Evolutionary conservation across 2,329 filamentous ascomycete species (phyloP).

Genomic region (Neurospora sp.): DNA sequence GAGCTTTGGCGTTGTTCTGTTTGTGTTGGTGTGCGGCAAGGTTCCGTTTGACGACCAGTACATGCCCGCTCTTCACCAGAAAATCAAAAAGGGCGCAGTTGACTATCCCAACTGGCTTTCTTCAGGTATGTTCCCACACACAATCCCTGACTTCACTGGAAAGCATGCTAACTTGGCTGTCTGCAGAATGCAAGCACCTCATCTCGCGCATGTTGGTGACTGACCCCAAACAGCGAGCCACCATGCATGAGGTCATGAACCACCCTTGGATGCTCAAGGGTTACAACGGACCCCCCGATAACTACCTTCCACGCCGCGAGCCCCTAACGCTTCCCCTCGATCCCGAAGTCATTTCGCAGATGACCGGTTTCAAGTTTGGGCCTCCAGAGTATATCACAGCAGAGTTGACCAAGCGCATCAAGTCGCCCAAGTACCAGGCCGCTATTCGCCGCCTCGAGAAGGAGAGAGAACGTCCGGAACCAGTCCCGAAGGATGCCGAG

Average conservation of each 20-base stretch:
- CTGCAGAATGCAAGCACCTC: slow-evolving; percentile 79
- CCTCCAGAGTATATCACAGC: slow-evolving; percentile 71
- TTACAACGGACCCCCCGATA: slow-evolving; percentile 77
- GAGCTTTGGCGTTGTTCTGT: slow-evolving; percentile 98
- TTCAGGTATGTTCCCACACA: slow-evolving; percentile 51
- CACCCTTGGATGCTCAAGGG: slow-evolving; percentile 96
- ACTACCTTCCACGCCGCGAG: slow-evolving; percentile 74
- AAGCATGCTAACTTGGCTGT: slow-evolving; percentile 24
- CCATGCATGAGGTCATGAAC: slow-evolving; percentile 81
- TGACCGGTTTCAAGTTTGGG: slow-evolving; percentile 98
- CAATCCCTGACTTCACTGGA: not conserved
- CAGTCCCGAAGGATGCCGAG: slow-evolving; percentile 52
- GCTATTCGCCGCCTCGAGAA: slow-evolving; percentile 63
- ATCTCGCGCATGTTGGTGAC: slow-evolving; percentile 95
- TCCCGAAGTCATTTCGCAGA: slow-evolving; percentile 72
- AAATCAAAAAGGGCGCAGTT: slow-evolving; percentile 94
- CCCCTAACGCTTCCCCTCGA: slow-evolving; percentile 81
- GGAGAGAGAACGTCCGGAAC: slow-evolving; percentile 52
- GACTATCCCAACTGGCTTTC: slow-evolving; percentile 94
- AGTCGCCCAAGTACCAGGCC: slow-evolving; percentile 88
- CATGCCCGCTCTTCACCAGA: slow-evolving; percentile 95
- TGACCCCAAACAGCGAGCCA: slow-evolving; percentile 78
- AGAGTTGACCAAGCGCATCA: slow-evolving; percentile 76
- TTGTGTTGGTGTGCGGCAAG: slow-evolving; percentile 93
- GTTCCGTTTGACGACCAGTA: slow-evolving; percentile 98